A percentile compares a stretch with the other conserved stretches of the same genome.
phyloP scores from a whole-genome alignment of 805 yeast genomes.

The Tetrapisispora namnaoensis region DNA sequence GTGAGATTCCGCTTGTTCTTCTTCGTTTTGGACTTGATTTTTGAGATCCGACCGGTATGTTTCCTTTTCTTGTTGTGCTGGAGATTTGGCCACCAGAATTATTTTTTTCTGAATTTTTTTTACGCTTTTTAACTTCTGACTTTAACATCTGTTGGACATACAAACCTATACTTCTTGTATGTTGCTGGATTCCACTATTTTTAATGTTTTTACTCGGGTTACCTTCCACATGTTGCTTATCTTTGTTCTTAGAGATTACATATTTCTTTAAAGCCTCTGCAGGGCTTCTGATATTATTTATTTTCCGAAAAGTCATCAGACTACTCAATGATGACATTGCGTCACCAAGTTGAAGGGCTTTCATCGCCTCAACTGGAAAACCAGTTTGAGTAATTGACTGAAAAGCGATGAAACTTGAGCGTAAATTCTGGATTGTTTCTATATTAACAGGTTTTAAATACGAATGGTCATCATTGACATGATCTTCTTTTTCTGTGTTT shows the following conservation, averaged over 20 bases:
- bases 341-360: slow-evolving; percentile 67
- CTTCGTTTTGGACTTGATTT: slow-evolving; percentile 6
- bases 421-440: slow-evolving; percentile 22
- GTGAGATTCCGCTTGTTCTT: slow-evolving; percentile 11
- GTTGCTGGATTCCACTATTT: neutral
- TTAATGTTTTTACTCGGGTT: neutral
- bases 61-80: neutral
- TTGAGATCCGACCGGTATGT: neutral
- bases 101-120: neutral
- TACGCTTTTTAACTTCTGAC: slow-evolving; percentile 1
- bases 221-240: neutral
- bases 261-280: slow-evolving; percentile 42
- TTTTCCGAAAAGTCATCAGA: slow-evolving; percentile 47
- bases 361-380: slow-evolving; percentile 52
- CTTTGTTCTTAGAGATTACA: slow-evolving; percentile 12
- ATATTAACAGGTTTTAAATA: slow-evolving; percentile 5
- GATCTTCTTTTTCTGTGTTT: slow-evolving; percentile 5
- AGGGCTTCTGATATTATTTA: slow-evolving; percentile 43
- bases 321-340: slow-evolving; percentile 64
- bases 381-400: slow-evolving; percentile 49
- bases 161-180: neutral
- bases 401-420: slow-evolving; percentile 37
- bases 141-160: slow-evolving; percentile 1
- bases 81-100: neutral
- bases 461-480: neutral